A percentile compares a stretch with the other conserved stretches of the same genome.
phyloP scores from a whole-genome alignment of 2,329 filamentous ascomycete genomes.

The Lanzia echinophila region DNA sequence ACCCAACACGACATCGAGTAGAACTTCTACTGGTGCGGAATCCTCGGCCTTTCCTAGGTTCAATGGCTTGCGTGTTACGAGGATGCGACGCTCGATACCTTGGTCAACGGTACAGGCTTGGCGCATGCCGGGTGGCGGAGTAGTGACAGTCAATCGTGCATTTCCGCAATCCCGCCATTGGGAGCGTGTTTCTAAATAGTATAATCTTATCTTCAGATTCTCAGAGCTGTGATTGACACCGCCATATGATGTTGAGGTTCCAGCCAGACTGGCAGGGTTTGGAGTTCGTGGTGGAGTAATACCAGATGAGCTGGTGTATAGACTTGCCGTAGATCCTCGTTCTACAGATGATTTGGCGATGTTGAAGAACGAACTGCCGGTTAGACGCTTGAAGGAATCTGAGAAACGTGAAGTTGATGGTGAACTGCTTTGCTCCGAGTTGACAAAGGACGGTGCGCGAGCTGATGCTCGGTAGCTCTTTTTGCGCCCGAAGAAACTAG shows the following conservation, averaged over 20 bases:
- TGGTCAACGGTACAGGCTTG: conserved; percentile 54
- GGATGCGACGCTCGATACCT: conserved; percentile 75
- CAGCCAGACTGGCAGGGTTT: conserved; percentile 18
- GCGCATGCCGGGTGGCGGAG: conserved; percentile 56
- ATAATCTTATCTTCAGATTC: conserved; percentile 80
- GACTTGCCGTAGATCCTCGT: conserved; percentile 35
- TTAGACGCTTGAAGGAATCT: conserved; percentile 61
- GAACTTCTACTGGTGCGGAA: neutral
- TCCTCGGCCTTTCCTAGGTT: conserved; percentile 12
- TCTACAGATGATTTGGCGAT: conserved; percentile 72
- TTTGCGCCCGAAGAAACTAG: conserved; percentile 35
- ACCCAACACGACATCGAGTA: conserved; percentile 22
- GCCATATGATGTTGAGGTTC: conserved; percentile 25
- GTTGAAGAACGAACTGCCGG: conserved; percentile 69
- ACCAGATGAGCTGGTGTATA: conserved; percentile 38
- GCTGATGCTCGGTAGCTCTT: conserved; percentile 50
- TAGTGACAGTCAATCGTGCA: conserved; percentile 74
- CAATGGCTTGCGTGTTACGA: conserved; percentile 57
- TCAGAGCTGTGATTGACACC: conserved; percentile 60
- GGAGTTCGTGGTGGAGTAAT: conserved; percentile 30
- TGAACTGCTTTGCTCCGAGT: conserved; percentile 69
- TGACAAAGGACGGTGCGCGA: conserved; percentile 45
- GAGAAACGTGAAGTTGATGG: conserved; percentile 69
- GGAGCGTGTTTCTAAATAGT: conserved; percentile 65
- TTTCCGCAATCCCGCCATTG: conserved; percentile 92